Evolutionary conservation across 1,139 yeast genomes (phyloP), one percentile per base, ranked within the genome.

Genomic region (Scheffersomyces insectosa): DNA sequence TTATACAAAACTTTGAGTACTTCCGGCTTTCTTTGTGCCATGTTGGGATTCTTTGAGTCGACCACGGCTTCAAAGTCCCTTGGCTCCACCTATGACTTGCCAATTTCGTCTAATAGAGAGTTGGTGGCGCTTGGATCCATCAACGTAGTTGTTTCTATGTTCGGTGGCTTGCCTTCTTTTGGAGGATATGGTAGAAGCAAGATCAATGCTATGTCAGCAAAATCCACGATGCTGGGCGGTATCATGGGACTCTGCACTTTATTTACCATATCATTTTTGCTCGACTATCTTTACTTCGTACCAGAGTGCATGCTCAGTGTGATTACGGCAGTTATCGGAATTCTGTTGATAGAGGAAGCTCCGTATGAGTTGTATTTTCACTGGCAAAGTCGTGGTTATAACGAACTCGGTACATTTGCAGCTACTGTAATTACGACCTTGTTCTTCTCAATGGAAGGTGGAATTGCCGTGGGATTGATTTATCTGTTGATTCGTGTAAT

Each of bases 141-240:
- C 40, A 93, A 91, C 56, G 50, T 90, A 2, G 67, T 77, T 3
- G 84, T 85, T 1, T 79, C 89, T 2, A 48, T 80, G 15, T 82
- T 88, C 54, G 93, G 96, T 3, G 88, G 93, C 0, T 69, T 93
- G 11, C 98, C 99, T 0, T 83, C 96, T 1, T 91, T 91, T 72
- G 99, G 99, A 2, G 98, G 99, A 0, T 93, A 93, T 59, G 98
- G 97, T 1, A 77, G 99, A 59, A 85, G 95, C 31, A 91, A 88
- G 57, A 83, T 93, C 45, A 93, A 93, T 65, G 88, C 93, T 1
- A 71, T 89, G 38, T 83, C 93, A 9, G 98, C 96, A 0, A 82
- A 82, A 51, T 87, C 97, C 0, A 93, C 95, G 5, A 71, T 86
- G 65, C 80, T 95, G 36, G 96, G 96, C 0, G 82, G 83, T 3